Percentiles rank a stretch among this genome's conserved stretches.
Evolutionary conservation across 1,284 basidiomycete species (phyloP).

Genomic region (Leucoagaricus sp.): DNA sequence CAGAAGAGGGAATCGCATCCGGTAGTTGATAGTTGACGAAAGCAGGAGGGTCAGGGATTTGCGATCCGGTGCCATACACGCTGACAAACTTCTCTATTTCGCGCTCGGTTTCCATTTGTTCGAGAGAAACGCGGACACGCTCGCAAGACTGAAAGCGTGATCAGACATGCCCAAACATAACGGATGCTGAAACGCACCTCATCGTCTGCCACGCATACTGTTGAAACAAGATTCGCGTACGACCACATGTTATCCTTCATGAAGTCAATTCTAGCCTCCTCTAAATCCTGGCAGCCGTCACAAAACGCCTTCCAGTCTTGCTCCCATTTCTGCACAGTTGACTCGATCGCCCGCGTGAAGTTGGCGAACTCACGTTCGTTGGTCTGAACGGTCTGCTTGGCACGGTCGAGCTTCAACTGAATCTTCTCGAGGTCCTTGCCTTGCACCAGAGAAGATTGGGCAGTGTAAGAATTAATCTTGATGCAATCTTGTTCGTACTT

Average conservation of each 20-base stretch:
- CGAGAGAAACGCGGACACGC: constrained; percentile 77
- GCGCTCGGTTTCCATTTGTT: constrained; percentile 79
- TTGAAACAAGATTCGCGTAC: constrained; percentile 94
- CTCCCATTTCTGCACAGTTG: constrained; percentile 89
- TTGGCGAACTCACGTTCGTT: constrained; percentile 93
- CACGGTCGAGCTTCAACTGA: constrained; percentile 83
- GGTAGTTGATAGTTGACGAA: constrained; percentile 79
- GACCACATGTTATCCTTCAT: constrained; percentile 96
- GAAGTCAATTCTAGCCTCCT: constrained; percentile 92
- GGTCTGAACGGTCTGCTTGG: constrained; percentile 84
- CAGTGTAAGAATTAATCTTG: constrained; percentile 94
- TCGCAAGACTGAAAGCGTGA: constrained; percentile 78
- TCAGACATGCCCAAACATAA: constrained; percentile 2
- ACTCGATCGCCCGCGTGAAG: constrained; percentile 81
- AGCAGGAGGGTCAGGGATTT: constrained; percentile 81
- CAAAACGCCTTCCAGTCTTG: constrained; percentile 92
- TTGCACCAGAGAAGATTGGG: constrained; percentile 91
- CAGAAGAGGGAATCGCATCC: constrained; percentile 61
- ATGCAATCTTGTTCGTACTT: constrained; percentile 95
- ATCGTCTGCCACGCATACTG: constrained; percentile 95
- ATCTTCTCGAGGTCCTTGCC: constrained; percentile 95
- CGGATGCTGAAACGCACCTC: constrained; percentile 61
- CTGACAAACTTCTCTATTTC: constrained; percentile 87
- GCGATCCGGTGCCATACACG: constrained; percentile 82
- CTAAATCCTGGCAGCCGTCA: constrained; percentile 93